Percentiles rank a stretch among this genome's conserved stretches.
These are phyloP conservation scores for Schizonepeta tenuifolia DNA, from an alignment of 257 asterid genomes.

Conservation along the genomic window DNA sequence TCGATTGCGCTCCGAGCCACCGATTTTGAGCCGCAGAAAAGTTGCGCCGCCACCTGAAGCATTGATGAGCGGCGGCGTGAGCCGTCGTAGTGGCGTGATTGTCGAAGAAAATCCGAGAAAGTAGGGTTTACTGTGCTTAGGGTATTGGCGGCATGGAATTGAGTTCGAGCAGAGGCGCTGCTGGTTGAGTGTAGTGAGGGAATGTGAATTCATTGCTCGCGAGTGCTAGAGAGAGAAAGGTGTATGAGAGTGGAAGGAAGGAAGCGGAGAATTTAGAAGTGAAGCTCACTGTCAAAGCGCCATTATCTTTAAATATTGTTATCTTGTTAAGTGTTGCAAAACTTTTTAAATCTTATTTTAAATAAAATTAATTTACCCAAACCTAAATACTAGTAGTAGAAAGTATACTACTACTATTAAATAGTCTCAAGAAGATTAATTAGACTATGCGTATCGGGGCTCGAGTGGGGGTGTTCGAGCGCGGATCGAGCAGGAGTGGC, in stretches of 20 bases:
- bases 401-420: too few species aligned
- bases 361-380: too few species aligned
- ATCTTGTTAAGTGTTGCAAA: too few species aligned
- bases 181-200: slow-evolving; percentile 34
- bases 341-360: too few species aligned
- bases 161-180: slow-evolving; percentile 45
- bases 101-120: slow-evolving; percentile 23
- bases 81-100: slow-evolving; percentile 26
- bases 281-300: background rate
- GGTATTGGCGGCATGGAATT: slow-evolving; percentile 36
- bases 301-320: background rate
- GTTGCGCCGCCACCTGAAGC: slow-evolving; percentile 28
- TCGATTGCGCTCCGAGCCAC: slow-evolving; percentile 29
- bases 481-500: too few species aligned
- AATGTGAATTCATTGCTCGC: slow-evolving; percentile 31
- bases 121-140: slow-evolving; percentile 26
- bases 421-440: too few species aligned
- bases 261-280: background rate
- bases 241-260: background rate
- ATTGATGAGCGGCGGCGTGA: slow-evolving; percentile 24
- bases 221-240: background rate
- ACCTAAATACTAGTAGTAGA: too few species aligned
- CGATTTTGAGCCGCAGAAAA: slow-evolving; percentile 14
- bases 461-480: too few species aligned
- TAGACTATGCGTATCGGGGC: too few species aligned